Percentiles rank a stretch among this genome's conserved stretches.
Evolutionary conservation across 495 filamentous ascomycete species (phyloP).

Genomic region (Annulohypoxylon moriforme): DNA sequence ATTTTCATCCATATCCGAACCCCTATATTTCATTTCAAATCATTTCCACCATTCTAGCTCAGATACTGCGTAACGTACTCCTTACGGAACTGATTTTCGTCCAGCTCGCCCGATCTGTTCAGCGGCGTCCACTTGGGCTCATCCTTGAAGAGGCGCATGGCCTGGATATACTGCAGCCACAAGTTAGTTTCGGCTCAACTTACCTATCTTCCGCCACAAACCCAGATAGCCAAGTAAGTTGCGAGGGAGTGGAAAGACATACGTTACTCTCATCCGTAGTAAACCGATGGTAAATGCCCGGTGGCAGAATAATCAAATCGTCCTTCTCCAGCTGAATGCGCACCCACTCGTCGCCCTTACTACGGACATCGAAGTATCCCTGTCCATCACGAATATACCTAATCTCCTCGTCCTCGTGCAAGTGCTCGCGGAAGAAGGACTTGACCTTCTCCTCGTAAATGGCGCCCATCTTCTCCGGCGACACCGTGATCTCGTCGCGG

Average conservation of each 20-base stretch:
- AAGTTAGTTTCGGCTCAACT: slow-evolving; percentile 15
- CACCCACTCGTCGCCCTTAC: slow-evolving; percentile 80
- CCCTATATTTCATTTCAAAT: not conserved
- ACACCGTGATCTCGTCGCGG: slow-evolving; percentile 92
- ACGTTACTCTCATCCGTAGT: slow-evolving; percentile 93
- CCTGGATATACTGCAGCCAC: slow-evolving; percentile 81
- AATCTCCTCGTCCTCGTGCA: slow-evolving; percentile 99
- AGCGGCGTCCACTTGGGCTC: slow-evolving; percentile 98
- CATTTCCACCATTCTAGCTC: slow-evolving; percentile 9
- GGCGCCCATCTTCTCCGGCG: slow-evolving; percentile 85
- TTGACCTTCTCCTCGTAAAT: slow-evolving; percentile 91
- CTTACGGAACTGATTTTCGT: slow-evolving; percentile 80
- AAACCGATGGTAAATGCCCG: slow-evolving; percentile 98
- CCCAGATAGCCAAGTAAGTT: too few relatives aligned
- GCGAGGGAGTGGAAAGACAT: slow-evolving; percentile 51
- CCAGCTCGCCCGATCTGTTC: slow-evolving; percentile 82
- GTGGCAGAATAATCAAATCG: slow-evolving; percentile 85
- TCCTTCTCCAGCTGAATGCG: slow-evolving; percentile 80
- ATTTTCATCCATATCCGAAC: slow-evolving; percentile 15
- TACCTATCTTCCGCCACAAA: too few relatives aligned
- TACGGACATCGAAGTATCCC: slow-evolving; percentile 94
- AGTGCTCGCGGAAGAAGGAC: slow-evolving; percentile 91
- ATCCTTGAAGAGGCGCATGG: slow-evolving; percentile 97
- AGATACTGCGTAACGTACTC: slow-evolving; percentile 70
- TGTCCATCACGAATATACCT: slow-evolving; percentile 91